Evolutionary conservation across 257 asterid genomes (phyloP).

Genomic region (Nicotiana noctiflora): DNA sequence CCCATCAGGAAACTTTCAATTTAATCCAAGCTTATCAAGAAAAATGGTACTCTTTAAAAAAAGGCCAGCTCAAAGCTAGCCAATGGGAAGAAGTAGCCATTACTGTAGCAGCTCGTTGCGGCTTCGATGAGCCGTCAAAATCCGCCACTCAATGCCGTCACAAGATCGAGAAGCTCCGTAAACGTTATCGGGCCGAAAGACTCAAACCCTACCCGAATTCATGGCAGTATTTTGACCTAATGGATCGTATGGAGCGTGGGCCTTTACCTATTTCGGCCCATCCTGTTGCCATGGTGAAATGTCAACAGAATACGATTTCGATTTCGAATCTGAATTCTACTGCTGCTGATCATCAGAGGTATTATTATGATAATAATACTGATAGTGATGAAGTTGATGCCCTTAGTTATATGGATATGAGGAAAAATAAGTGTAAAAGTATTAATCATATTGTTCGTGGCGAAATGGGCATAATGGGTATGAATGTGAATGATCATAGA

Average conservation of each 20-base stretch:
- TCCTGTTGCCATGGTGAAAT: slow-evolving; percentile 44
- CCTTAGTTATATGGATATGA: slow-evolving; percentile 16
- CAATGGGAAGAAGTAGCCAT: slow-evolving; percentile 80
- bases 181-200: slow-evolving; percentile 72
- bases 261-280: slow-evolving; percentile 54
- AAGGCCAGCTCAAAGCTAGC: slow-evolving; percentile 77
- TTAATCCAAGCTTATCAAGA: slow-evolving; percentile 81
- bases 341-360: background rate
- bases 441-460: slow-evolving; percentile 40
- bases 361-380: slow-evolving; percentile 6
- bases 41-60: slow-evolving; percentile 83
- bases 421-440: slow-evolving; percentile 45
- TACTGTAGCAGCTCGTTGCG: slow-evolving; percentile 81
- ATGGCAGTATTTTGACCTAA: slow-evolving; percentile 78
- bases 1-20: slow-evolving; percentile 74
- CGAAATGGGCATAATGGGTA: slow-evolving; percentile 12
- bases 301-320: slow-evolving; percentile 2
- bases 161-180: slow-evolving; percentile 87
- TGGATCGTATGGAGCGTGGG: slow-evolving; percentile 91
- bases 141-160: slow-evolving; percentile 95
- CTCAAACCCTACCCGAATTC: slow-evolving; percentile 57
- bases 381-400: slow-evolving; percentile 43
- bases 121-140: slow-evolving; percentile 61
- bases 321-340: background rate
- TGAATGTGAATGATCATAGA: slow-evolving; percentile 1